A percentile compares a stretch with the other conserved stretches of the same genome.
phyloP scores from a whole-genome alignment of 257 asterid genomes.

The Ehretia macrophylla region DNA sequence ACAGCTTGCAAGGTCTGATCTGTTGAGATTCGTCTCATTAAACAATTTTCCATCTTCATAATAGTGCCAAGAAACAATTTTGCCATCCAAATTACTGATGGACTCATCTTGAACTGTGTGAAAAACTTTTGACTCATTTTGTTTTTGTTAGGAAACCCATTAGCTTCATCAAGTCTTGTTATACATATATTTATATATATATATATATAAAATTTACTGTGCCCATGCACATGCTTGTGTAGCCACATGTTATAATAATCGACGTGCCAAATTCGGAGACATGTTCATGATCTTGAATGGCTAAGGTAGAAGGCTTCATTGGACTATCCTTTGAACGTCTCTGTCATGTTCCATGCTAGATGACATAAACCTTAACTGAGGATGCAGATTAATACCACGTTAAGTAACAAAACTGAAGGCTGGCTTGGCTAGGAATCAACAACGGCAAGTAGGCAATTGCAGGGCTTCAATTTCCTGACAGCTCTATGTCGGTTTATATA shows the following conservation, averaged over 20 bases:
- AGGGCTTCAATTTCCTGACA: too few species aligned
- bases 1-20: neutral
- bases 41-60: neutral
- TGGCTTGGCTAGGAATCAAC: conserved; percentile 15
- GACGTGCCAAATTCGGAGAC: too few species aligned
- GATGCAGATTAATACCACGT: conserved; percentile 25
- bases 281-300: too few species aligned
- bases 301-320: too few species aligned
- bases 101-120: neutral
- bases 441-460: conserved; percentile 13
- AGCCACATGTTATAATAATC: conserved; percentile 7
- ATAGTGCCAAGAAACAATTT: neutral
- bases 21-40: neutral
- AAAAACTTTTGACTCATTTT: neutral
- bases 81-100: neutral
- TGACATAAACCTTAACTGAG: conserved; percentile 39
- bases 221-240: conserved; percentile 20
- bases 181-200: too few species aligned
- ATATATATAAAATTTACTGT: neutral
- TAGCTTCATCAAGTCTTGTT: too few species aligned
- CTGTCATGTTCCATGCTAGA: conserved; percentile 36
- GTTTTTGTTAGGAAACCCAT: neutral
- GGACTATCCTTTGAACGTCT: conserved; percentile 33
- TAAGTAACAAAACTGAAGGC: conserved; percentile 33
- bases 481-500: neutral